Percentiles rank a stretch among this genome's conserved stretches.
Conservation (phyloP, 805 yeast genomes). For the Metschnikowia picachoensis region DNA sequence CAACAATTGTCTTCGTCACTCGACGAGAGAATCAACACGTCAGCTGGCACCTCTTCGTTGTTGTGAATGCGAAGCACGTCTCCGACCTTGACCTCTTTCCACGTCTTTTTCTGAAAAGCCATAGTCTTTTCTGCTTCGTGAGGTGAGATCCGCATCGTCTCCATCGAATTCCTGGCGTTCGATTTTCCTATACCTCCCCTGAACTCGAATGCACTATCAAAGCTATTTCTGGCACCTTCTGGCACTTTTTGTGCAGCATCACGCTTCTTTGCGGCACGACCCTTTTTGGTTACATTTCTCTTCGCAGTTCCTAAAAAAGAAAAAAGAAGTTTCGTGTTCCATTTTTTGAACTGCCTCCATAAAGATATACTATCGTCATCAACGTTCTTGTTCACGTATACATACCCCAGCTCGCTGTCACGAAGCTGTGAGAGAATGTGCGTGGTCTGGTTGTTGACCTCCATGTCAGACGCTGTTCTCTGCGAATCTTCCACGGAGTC, state of each 20-base stretch:
- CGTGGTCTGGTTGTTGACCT: slow-evolving; percentile 68
- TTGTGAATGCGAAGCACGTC: slow-evolving; percentile 66
- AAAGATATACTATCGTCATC: slow-evolving; percentile 57
- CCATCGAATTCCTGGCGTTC: slow-evolving; percentile 11
- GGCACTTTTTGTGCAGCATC: slow-evolving; percentile 3
- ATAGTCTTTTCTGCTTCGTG: slow-evolving; percentile 19
- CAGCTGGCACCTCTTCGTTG: slow-evolving; percentile 81
- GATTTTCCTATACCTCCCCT: slow-evolving; percentile 3
- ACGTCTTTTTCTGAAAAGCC: slow-evolving; percentile 27
- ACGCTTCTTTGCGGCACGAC: slow-evolving; percentile 31
- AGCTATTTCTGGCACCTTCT: slow-evolving; percentile 23
- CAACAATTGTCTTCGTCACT: slow-evolving; percentile 68
- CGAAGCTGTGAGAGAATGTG: slow-evolving; percentile 53
- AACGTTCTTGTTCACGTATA: slow-evolving; percentile 51
- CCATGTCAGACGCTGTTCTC: slow-evolving; percentile 59
- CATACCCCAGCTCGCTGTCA: slow-evolving; percentile 24
- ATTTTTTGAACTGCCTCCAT: slow-evolving; percentile 70
- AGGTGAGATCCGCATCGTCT: slow-evolving; percentile 13
- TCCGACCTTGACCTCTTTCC: slow-evolving; percentile 74
- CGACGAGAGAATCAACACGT: slow-evolving; percentile 57
- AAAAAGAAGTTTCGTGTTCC: slow-evolving; percentile 30
- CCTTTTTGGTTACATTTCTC: slow-evolving; percentile 31
- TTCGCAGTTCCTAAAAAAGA: slow-evolving; percentile 25
- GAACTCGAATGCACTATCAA: slow-evolving; percentile 26
- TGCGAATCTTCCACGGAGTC: slow-evolving; percentile 78